Evolutionary conservation across 257 asterid genomes (phyloP), one percentile per base, ranked within the genome.

Genomic region (Jasminum sambac): DNA sequence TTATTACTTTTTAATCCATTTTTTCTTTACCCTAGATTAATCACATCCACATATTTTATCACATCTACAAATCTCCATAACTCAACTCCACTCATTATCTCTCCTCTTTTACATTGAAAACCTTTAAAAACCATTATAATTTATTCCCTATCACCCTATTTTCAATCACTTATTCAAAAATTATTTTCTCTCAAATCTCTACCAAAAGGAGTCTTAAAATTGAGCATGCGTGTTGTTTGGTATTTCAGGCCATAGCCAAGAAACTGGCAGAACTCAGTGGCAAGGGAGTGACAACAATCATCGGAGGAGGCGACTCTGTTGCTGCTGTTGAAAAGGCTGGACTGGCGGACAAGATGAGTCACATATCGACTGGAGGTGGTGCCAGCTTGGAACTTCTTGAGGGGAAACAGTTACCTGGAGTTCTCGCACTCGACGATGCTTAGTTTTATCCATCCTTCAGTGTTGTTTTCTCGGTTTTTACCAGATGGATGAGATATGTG

Each of bases 331-430:
- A 77, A 70, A 79, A 77, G 79, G 86, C 72, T 74, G 86, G 86
- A 14, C 68, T 81, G 38, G 83, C 83, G 0, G 78, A 73, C 52
- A 73, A 74, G 71, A 81, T 81, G 86, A 81, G 86, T 72, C 86
- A 81, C 30, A 78, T 81, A 60, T 83, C 87, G 0, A 83, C 84
- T 0, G 87, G 87, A 41, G 87, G 83, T 3, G 87, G 87, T 42
- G 87, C 87, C n/a, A 83, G 87, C 66, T 69, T 80, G 79, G 87
- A 83, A 67, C 84, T 83, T 70, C 81, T 83, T 2, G 87, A 83
- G 30, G 87, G 85, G 14, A 83, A 83, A 21, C 2, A 74, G 44
- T 79, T 83, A 12, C 87, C 84, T 26, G 87, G 87, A 41, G 84
- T 83, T 39, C 78, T 77, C 24, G 84, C 84, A 11, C 87, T 83